These are phyloP conservation scores for Hymenoscyphus linearis DNA, from an alignment of 2,329 filamentous ascomycete genomes.

Conservation along the genomic window DNA sequence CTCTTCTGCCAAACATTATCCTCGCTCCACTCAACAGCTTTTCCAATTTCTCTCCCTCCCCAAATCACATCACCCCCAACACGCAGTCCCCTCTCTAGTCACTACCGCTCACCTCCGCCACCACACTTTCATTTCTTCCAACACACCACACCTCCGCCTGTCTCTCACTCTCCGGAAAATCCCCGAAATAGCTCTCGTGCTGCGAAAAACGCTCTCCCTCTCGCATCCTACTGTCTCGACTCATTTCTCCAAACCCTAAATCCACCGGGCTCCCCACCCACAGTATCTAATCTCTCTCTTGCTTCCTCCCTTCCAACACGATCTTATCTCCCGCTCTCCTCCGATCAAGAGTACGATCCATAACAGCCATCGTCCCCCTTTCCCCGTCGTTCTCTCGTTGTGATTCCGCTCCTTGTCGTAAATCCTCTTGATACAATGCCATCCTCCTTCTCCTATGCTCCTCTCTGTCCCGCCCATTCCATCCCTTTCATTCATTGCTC, in stretches of 20 bases:
- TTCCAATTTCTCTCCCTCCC: neutral
- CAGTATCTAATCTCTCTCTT: neutral
- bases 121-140: neutral
- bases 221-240: neutral
- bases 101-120: neutral
- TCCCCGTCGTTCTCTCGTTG: neutral
- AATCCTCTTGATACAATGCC: neutral
- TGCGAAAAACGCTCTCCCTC: constrained; percentile 3
- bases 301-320: neutral
- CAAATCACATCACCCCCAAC: neutral
- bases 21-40: neutral
- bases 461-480: neutral
- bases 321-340: neutral
- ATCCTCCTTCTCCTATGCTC: neutral
- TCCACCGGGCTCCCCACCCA: neutral
- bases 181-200: constrained; percentile 8
- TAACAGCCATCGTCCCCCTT: neutral
- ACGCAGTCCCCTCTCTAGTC: too few relatives aligned
- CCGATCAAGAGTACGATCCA: neutral
- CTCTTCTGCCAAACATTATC: neutral
- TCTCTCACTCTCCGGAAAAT: constrained; percentile 3
- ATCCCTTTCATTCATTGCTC: neutral
- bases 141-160: neutral
- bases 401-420: neutral
- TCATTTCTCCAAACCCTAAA: neutral